Base-by-base conservation (phyloP, 495 filamentous ascomycete species). In the Xylaria cubensis region DNA sequence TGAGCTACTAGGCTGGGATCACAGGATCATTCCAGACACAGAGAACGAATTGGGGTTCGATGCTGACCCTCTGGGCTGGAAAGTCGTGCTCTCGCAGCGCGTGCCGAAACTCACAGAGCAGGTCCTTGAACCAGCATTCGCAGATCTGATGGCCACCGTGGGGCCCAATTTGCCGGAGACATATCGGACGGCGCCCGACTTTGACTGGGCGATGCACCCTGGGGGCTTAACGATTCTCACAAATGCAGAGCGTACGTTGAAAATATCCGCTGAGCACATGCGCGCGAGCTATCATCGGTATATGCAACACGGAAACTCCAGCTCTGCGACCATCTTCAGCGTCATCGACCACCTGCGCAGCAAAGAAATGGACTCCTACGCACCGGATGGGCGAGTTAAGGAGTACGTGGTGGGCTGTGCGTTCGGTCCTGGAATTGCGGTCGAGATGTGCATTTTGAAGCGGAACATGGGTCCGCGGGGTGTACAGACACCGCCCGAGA, bases 151-250 rank as follows among this genome's bases (percentile, higher is more conserved):
- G 19, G 72, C 79, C 32, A 80, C 77, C 0, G 64, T 88, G 7
- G 76, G 80, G 36, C 70, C 77, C 6, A 39, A 67, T 1, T 77
- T 89, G 5, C 82, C 84, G 8, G 76, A 77, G 26, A 63, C 76
- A 19, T 86, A 86, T 74, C 76, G 75, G 64, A 64, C 50, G 1
- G 81, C 88, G 1, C 59, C 76, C 0, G 88, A 90, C 65, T 90
- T 91, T 67, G 90, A 92, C 78, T 92, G 90, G 90, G 90, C 89
- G 0, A 83, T 92, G 72, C 90, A 92, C 75, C 90, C 90, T 0
- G 90, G 90, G 5, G 90, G 90, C 42, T 78, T 86, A 19, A 88
- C 89, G 10, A 91, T 92, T 66, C 83, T 92, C 15, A 86, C 88
- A 7, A 88, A 88, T 8, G 87, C 89, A 1, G 86, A 91, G 76